Evolutionary conservation across 2,329 filamentous ascomycete species (phyloP), one percentile per base, ranked within the genome.

Genomic region (Talaromyces sp.): DNA sequence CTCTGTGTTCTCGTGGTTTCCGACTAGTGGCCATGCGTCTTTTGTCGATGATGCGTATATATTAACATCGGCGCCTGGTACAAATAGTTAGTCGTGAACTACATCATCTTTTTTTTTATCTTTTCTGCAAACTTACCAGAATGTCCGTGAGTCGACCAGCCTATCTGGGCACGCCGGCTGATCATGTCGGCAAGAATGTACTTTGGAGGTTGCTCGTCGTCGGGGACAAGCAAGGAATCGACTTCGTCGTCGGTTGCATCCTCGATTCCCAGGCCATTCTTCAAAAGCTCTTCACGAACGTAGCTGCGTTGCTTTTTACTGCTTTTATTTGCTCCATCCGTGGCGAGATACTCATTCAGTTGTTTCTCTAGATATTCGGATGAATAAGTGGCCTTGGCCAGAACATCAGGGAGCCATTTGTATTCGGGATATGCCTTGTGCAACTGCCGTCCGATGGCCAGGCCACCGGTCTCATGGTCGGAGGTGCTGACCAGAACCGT

Each of bases 1-100:
- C 30, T 98, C 92, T 0, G 89, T 98, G 73, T 99, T 99, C 80
- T 99, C 95, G 60, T 96, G 88, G 74, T 98, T 98, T 7, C 94
- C 94, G 3, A 85, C 79, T 6, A 96, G 81, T 14, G 83, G 81
- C 51, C 85, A 82, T 0, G 88, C 85, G 33, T 80, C 78, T 42
- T 85, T 82, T 0, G 85, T 82, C 3, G 90, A 87, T 0, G 90
- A 93, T 58, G 90, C 89, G 78, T 98, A 99, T 67, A 99, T 91
- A 75, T 99, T 99, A 56, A 99, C 95, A 73, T 99, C 95, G 7
- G 95, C 92, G 57, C 89, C 95, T 72, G 71, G 70, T 63, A 27
- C 31, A 50, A n/a, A 18, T 42, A 50, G 56, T 65, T 57, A 68
- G 63, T 44, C 55, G 52, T 23, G 30, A 47, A 47, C 36, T 4